These are phyloP conservation scores for Teunomyces pallodes DNA, from an alignment of 805 yeast species.

Conservation along the genomic window DNA sequence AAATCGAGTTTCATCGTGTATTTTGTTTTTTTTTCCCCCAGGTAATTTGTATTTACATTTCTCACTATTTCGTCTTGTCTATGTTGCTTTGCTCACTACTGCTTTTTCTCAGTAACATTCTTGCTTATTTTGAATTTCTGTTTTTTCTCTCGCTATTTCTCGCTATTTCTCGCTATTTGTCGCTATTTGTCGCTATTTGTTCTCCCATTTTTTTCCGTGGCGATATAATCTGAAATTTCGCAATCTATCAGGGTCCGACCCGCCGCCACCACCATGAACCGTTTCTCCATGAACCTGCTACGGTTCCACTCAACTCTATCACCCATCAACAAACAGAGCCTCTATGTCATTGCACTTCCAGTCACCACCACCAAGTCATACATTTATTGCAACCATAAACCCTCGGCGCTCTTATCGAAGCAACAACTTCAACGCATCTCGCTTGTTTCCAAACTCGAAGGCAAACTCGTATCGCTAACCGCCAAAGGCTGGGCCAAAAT, in stretches of 20 bases:
- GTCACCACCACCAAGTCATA: constrained; percentile 60
- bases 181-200: background rate
- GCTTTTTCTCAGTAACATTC: too few species aligned
- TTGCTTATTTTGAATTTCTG: too few species aligned
- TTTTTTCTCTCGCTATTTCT: background rate
- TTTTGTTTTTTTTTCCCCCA: too few species aligned
- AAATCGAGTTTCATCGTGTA: too few species aligned
- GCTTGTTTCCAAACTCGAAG: constrained; percentile 40
- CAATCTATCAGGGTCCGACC: background rate
- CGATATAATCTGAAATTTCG: background rate
- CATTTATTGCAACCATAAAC: constrained; percentile 64
- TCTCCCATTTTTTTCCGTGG: too few species aligned
- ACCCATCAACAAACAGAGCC: constrained; percentile 4
- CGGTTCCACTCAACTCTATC: constrained; percentile 2
- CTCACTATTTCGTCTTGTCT: too few species aligned
- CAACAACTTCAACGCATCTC: constrained; percentile 29
- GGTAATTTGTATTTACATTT: too few species aligned
- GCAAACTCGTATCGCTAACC: constrained; percentile 49
- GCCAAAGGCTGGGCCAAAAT: constrained; percentile 62
- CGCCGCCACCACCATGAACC: background rate
- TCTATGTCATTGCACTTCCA: constrained; percentile 70
- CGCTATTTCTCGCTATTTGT: background rate
- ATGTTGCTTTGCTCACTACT: too few species aligned
- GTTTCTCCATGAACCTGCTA: background rate
- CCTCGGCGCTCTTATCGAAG: constrained; percentile 19